Conservation (phyloP, 2,329 filamentous ascomycete genomes). For the Botryosphaeria agaves region DNA sequence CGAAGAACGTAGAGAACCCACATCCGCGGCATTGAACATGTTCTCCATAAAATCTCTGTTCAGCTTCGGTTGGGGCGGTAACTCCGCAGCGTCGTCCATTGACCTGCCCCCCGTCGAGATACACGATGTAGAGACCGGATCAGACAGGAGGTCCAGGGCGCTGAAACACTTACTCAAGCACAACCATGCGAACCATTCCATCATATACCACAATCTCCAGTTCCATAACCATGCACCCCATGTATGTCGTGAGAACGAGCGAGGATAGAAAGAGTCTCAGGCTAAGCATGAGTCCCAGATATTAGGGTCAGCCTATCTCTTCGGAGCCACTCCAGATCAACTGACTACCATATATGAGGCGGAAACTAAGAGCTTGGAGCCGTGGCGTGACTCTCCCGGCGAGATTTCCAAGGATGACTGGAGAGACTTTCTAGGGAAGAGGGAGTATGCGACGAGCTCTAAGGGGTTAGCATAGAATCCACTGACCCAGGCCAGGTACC, state of each 20-base stretch:
- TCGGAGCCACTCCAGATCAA: constrained; percentile 58
- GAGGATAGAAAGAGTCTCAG: constrained; percentile 1
- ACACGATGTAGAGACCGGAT: constrained; percentile 62
- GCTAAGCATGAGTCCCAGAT: constrained; percentile 30
- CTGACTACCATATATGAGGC: constrained; percentile 68
- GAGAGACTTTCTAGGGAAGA: constrained; percentile 66
- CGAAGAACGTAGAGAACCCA: no score
- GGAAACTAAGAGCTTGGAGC: constrained; percentile 53
- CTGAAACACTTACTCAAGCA: constrained; percentile 82
- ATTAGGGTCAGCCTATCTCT: constrained; percentile 67
- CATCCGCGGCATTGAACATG: no score
- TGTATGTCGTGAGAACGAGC: constrained; percentile 22
- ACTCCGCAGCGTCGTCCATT: constrained; percentile 9
- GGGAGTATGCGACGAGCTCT: constrained; percentile 29
- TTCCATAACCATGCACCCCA: constrained; percentile 78
- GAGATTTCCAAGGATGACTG: constrained; percentile 76
- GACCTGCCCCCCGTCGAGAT: constrained; percentile 50
- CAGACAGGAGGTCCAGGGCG: constrained; percentile 63
- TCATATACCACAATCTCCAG: constrained; percentile 56
- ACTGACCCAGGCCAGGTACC: constrained; percentile 37
- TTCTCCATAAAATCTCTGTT: not conserved
- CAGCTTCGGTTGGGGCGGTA: not conserved
- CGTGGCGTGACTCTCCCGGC: constrained; percentile 68
- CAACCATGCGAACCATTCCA: constrained; percentile 79
- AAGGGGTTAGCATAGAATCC: constrained; percentile 1